A percentile compares a stretch with the other conserved stretches of the same genome.
Conservation (phyloP, 2,329 filamentous ascomycete genomes). For the Aspergillus uvarum region DNA sequence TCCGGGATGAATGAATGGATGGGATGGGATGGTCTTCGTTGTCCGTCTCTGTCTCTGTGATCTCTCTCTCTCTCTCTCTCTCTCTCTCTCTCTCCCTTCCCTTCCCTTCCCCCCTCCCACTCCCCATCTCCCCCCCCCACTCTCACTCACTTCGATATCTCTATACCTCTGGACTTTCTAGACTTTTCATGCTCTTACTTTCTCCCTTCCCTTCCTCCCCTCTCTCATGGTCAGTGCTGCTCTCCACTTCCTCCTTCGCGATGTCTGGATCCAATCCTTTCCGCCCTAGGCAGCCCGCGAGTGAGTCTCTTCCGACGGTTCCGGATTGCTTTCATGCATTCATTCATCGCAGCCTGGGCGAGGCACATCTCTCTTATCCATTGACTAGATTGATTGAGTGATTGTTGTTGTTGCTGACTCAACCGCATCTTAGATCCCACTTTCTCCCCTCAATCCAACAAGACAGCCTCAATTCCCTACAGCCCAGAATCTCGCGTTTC, state of each 20-base stretch:
- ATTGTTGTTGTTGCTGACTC: background rate
- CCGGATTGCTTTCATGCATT: slow-evolving; percentile 10
- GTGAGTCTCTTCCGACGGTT: slow-evolving; percentile 29
- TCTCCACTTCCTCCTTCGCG: slow-evolving; percentile 25
- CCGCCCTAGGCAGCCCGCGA: slow-evolving; percentile 44
- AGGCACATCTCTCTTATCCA: background rate
- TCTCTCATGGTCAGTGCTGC: slow-evolving; percentile 33
- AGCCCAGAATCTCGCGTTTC: slow-evolving; percentile 6
- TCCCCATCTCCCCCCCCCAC: no score
- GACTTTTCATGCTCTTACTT: slow-evolving; percentile 6
- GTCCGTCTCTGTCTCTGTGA: slow-evolving; percentile 6
- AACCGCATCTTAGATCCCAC: background rate
- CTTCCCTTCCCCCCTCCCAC: background rate
- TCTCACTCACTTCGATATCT: no score
- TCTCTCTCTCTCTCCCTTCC: background rate
- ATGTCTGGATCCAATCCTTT: slow-evolving; percentile 54
- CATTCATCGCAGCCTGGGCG: slow-evolving; percentile 4
- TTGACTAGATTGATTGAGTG: slow-evolving; percentile 4
- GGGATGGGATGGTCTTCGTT: slow-evolving; percentile 5
- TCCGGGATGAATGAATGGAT: background rate
- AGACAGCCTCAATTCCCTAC: background rate
- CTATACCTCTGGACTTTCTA: no score
- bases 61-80: no score
- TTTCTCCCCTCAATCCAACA: background rate
- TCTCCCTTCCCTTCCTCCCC: slow-evolving; percentile 13